These are phyloP conservation scores for Conticribra guillardii DNA, from an alignment of 108 stramenopile genomes.

Conservation along the genomic window DNA sequence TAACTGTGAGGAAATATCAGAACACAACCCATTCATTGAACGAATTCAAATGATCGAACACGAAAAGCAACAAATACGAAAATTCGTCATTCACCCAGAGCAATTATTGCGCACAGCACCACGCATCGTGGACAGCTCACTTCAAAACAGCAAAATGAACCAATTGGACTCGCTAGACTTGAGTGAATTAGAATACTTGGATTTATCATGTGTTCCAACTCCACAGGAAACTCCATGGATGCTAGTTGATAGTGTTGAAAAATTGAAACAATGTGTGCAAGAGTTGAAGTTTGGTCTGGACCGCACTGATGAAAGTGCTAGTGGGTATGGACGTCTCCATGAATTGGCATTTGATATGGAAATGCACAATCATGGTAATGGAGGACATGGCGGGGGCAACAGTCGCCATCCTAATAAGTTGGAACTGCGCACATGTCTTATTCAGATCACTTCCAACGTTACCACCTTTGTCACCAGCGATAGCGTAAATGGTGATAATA, in stretches of 20 bases:
- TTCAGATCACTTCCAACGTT: slow-evolving; percentile 71
- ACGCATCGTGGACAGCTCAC: slow-evolving; percentile 48
- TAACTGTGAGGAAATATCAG: slow-evolving; percentile 1
- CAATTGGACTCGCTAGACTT: slow-evolving; percentile 61
- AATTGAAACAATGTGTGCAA: slow-evolving; percentile 62
- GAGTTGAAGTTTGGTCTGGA: slow-evolving; percentile 50
- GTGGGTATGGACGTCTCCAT: slow-evolving; percentile 2
- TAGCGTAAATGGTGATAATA: background rate
- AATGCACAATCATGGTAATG: slow-evolving; percentile 52
- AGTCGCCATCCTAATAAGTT: slow-evolving; percentile 41
- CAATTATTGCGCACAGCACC: slow-evolving; percentile 26
- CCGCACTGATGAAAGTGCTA: background rate
- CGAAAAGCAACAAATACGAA: slow-evolving; percentile 35
- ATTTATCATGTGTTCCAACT: slow-evolving; percentile 55
- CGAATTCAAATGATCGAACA: slow-evolving; percentile 22
- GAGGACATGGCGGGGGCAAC: background rate
- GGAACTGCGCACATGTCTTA: slow-evolving; percentile 63
- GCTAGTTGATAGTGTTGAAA: slow-evolving; percentile 69
- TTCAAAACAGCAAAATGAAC: background rate
- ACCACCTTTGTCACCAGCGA: slow-evolving; percentile 3
- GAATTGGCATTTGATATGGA: slow-evolving; percentile 89
- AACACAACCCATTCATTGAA: slow-evolving; percentile 1
- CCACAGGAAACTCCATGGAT: slow-evolving; percentile 54
- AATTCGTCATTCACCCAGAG: slow-evolving; percentile 33
- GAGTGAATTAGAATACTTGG: slow-evolving; percentile 30